Conservation (phyloP, 495 filamentous ascomycete species). For the Penicillium canescens region DNA sequence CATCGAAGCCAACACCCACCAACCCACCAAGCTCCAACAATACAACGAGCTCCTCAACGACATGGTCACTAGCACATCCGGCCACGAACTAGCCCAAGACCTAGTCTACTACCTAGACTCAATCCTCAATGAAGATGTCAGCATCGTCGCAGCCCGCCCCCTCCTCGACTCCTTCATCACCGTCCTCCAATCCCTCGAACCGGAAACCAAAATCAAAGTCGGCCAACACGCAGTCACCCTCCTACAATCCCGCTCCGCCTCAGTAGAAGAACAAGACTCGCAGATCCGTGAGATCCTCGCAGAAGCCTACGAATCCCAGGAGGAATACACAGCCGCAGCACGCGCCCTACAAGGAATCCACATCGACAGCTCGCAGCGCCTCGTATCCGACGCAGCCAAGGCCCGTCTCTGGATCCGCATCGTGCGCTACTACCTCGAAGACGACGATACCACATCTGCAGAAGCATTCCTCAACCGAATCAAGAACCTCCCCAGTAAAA, state of each 20-base stretch:
- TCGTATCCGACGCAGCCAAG: slow-evolving; percentile 75
- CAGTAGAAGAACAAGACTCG: slow-evolving; percentile 82
- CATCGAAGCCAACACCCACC: slow-evolving; percentile 52
- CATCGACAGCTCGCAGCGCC: slow-evolving; percentile 82
- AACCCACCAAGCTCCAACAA: slow-evolving; percentile 55
- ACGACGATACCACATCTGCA: slow-evolving; percentile 84
- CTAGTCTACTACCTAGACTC: slow-evolving; percentile 68
- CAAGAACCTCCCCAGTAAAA: slow-evolving; percentile 83
- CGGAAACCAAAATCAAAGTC: slow-evolving; percentile 66
- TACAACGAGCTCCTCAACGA: slow-evolving; percentile 68
- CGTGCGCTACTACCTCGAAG: slow-evolving; percentile 90
- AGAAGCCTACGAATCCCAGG: slow-evolving; percentile 75
- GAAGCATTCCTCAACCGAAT: slow-evolving; percentile 88
- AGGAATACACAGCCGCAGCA: slow-evolving; percentile 79
- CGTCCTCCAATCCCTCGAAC: slow-evolving; percentile 54
- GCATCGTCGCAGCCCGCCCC: slow-evolving; percentile 72
- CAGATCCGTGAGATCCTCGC: slow-evolving; percentile 79
- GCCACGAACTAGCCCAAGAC: slow-evolving; percentile 58
- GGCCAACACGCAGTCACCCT: slow-evolving; percentile 66
- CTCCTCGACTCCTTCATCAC: slow-evolving; percentile 68
- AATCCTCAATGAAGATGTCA: slow-evolving; percentile 65
- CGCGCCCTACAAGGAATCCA: slow-evolving; percentile 78
- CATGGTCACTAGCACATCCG: slow-evolving; percentile 58
- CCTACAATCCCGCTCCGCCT: slow-evolving; percentile 65
- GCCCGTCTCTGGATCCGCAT: slow-evolving; percentile 88